Conservation (phyloP, 2,329 filamentous ascomycete genomes). For the Didymosphaeria variabile region DNA sequence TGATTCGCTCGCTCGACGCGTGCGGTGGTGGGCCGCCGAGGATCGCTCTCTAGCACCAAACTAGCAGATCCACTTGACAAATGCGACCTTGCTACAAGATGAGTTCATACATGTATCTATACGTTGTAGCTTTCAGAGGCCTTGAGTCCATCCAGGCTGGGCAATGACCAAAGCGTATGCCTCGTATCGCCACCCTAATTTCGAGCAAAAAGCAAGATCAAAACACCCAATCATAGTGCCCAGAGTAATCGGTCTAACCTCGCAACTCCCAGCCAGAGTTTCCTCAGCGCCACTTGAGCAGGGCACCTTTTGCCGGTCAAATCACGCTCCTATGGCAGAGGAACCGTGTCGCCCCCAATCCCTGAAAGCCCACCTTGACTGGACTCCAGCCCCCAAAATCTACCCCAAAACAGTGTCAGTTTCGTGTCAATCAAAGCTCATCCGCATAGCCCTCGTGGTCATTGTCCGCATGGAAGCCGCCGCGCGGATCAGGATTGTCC, state of each 20-base stretch:
- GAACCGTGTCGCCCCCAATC: not conserved
- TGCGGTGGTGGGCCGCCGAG: not conserved
- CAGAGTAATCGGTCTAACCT: constrained; percentile 22
- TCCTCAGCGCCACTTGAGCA: not conserved
- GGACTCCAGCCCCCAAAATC: not conserved
- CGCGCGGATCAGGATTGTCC: constrained; percentile 40
- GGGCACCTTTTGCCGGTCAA: not conserved
- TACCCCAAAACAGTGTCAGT: not conserved
- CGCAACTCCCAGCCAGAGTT: constrained; percentile 1
- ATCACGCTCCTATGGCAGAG: not conserved
- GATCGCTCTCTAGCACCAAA: constrained; percentile 8
- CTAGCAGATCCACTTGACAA: constrained; percentile 11
- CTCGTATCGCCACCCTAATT: constrained; percentile 6
- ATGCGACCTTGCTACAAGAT: not conserved
- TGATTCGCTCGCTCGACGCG: not conserved
- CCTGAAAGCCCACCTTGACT: not conserved
- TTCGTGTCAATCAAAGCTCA: constrained; percentile 24
- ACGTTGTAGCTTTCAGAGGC: not conserved
- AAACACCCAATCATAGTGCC: constrained; percentile 24
- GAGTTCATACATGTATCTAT: not conserved
- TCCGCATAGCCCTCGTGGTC: constrained; percentile 47
- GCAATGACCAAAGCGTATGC: not conserved
- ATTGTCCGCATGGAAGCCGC: constrained; percentile 41
- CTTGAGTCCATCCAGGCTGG: not conserved
- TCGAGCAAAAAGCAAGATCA: constrained; percentile 21